A percentile compares a stretch with the other conserved stretches of the same genome.
Conservation (phyloP, 2,329 filamentous ascomycete species). For the Nothopassalora personata region DNA sequence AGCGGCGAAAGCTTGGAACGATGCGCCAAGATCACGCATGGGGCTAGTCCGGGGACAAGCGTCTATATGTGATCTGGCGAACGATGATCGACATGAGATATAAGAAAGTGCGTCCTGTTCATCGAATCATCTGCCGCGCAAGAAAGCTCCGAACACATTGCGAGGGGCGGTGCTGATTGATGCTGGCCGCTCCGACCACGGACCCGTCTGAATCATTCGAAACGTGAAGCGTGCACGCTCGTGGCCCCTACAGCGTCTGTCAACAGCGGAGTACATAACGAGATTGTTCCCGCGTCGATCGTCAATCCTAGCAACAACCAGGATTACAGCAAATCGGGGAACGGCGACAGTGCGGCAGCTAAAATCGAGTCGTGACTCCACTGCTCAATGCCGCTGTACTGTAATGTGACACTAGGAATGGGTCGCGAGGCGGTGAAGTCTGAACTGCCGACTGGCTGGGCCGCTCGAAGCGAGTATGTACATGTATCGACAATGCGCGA, state of each 20-base stretch:
- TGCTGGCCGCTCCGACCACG: background rate
- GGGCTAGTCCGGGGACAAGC: slow-evolving; percentile 18
- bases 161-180: slow-evolving; percentile 2
- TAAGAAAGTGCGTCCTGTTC: background rate
- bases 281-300: too few species aligned
- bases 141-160: slow-evolving; percentile 1
- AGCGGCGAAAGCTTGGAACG: slow-evolving; percentile 9
- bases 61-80: slow-evolving; percentile 16
- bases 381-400: background rate
- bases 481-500: slow-evolving; percentile 14
- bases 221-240: slow-evolving; percentile 15
- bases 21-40: slow-evolving; percentile 2
- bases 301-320: too few species aligned
- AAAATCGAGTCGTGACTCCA: too few species aligned
- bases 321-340: too few species aligned
- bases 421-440: slow-evolving; percentile 21
- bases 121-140: background rate
- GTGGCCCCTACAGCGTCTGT: slow-evolving; percentile 2
- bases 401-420: slow-evolving; percentile 17
- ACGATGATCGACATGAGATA: slow-evolving; percentile 24
- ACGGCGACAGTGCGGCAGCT: slow-evolving; percentile 6
- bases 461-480: slow-evolving; percentile 17
- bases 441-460: slow-evolving; percentile 23
- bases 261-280: too few species aligned
- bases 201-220: background rate